Base-by-base conservation (phyloP, 331 rosid genomes). In the Dryas integrifolia region DNA sequence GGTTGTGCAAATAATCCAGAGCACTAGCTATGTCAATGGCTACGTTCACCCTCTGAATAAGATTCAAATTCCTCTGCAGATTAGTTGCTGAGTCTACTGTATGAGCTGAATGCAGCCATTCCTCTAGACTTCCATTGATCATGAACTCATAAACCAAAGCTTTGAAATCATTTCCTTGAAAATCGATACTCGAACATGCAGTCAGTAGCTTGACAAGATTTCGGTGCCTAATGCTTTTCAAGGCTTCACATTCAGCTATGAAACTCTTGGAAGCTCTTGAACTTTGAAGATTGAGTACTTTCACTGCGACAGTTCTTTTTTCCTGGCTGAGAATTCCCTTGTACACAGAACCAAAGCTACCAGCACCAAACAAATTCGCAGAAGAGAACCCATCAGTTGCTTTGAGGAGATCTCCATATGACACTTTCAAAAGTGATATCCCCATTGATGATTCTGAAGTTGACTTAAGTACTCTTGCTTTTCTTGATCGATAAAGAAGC, bases 121-220 rank as follows among this genome's bases (percentile, higher is more conserved):
- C 74, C 18, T 69, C 63, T 3, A 69, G 52, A 69, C 5, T 69
- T 1, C 74, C 64, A 41, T 69, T 15, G 43, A 2, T 1, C 74
- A 18, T 69, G 41, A 40, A 69, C 58, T 69, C 74, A 40, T 18
- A 69, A 40, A 69, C 52, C 41, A 69, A 40, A 41, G 64, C 74
- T 41, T 39, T 69, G 43, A 69, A 69, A 5, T 53, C 64, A 4
- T 69, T 69, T 7, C 64, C 74, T 18, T 53, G 64, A 69, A 16
- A 69, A 41, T 69, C 64, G 6, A 11, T 55, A 12, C 63, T 69
- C 16, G 49, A 16, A 16, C 73, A 69, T 46, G 14, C 73, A 5
- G 73, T 69, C 63, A 53, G 38, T 53, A 69, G 50, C 40, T 55
- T 69, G 50, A 69, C 62, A 53, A 69, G 63, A 12, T 69, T 69